A percentile compares a stretch with the other conserved stretches of the same genome.
Evolutionary conservation across 2,329 filamentous ascomycete genomes (phyloP).

Genomic region (Chaetomium globosum): DNA sequence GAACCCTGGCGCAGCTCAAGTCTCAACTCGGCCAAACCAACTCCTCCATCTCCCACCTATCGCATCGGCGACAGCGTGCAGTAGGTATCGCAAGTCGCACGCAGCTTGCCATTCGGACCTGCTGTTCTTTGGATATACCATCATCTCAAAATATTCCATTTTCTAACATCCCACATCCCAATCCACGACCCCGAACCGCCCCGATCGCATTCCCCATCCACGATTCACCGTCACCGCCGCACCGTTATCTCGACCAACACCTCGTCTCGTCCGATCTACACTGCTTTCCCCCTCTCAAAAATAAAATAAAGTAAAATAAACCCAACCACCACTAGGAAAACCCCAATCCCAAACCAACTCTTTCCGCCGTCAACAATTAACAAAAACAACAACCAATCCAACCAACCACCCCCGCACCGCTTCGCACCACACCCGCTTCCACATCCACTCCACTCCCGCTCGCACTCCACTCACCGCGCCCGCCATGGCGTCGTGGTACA

Average conservation of each 20-base stretch:
- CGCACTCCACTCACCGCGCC: no score
- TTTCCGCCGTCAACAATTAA: neutral
- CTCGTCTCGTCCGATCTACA: neutral
- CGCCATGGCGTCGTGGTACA: constrained; percentile 75
- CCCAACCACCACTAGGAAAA: no score
- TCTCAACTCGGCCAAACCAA: neutral
- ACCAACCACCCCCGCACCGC: neutral
- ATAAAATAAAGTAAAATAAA: neutral
- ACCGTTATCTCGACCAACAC: neutral
- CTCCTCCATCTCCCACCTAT: neutral
- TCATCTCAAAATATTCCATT: neutral
- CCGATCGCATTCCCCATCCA: neutral
- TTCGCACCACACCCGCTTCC: neutral
- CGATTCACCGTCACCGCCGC: constrained; percentile 3
- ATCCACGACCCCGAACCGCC: neutral
- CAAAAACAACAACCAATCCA: neutral
- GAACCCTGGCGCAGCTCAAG: neutral
- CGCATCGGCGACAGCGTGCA: neutral
- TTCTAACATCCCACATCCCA: neutral
- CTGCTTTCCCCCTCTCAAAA: neutral
- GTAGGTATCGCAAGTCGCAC: neutral
- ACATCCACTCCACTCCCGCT: constrained; percentile 40
- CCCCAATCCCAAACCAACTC: neutral
- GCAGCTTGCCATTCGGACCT: neutral
- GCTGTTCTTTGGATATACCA: neutral